Conservation (phyloP, 192 early-diverging fungal species). For the Kappamyces sp. region DNA sequence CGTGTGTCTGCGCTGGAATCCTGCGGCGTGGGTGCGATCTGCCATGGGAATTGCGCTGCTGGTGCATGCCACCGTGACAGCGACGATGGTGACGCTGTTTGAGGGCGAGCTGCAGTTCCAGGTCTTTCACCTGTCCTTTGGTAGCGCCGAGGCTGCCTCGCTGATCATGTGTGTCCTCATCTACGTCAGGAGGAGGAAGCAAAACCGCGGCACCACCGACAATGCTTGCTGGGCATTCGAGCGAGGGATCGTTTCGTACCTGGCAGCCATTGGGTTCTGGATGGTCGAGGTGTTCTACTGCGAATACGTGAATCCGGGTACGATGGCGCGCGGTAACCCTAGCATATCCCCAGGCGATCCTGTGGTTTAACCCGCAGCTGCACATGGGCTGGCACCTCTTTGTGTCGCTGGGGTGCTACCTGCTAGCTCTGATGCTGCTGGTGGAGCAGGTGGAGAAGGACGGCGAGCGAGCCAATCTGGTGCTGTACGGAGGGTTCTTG, state of each 20-base stretch:
- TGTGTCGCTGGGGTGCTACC: not conserved
- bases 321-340: not conserved
- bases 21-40: not conserved
- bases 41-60: not conserved
- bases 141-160: not conserved
- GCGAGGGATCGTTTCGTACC: not conserved
- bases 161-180: not conserved
- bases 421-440: not conserved
- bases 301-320: not conserved
- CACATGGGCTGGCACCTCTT: slow-evolving; percentile 1
- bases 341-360: no score
- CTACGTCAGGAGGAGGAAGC: not conserved
- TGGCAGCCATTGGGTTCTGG: not conserved
- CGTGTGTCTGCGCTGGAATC: not conserved
- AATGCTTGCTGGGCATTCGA: not conserved
- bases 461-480: no score
- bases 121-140: slow-evolving; percentile 6
- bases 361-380: not conserved
- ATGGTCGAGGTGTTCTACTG: not conserved
- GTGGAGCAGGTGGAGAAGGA: not conserved
- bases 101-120: not conserved
- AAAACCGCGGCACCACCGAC: not conserved
- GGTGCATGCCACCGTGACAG: slow-evolving; percentile 3
- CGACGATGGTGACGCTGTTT: not conserved
- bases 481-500: no score